These are phyloP conservation scores for barrel medic (Medicago truncatula) DNA, from an alignment of 306 rosid species.

Conservation along the genomic window MtrunA17r5.0-ANR NC_053042.1:5596501-5597000, in stretches of 20 bases:
- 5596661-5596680: background rate
- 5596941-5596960: too few species aligned
- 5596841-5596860: too few species aligned
- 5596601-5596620: background rate
- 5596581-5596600: background rate
- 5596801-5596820: slow-evolving; percentile 7
- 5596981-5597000: too few species aligned
- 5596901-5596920: too few species aligned
- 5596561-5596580: slow-evolving; percentile 57
- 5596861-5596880: too few species aligned
- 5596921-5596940: too few species aligned
- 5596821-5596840: too few species aligned
- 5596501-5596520: slow-evolving; percentile 97
- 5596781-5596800: slow-evolving; percentile 4
- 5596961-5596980: too few species aligned
- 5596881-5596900: too few species aligned
- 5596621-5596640: background rate
- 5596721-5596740: background rate
- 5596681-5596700: background rate
- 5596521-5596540: slow-evolving; percentile 98
- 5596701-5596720: background rate
- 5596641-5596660: background rate
- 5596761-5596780: background rate
- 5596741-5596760: background rate
- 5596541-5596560: slow-evolving; percentile 76